Percentiles rank a stretch among this genome's conserved stretches.
phyloP scores from a whole-genome alignment of 1,139 yeast species.

The Yamadazyma dushanensis region DNA sequence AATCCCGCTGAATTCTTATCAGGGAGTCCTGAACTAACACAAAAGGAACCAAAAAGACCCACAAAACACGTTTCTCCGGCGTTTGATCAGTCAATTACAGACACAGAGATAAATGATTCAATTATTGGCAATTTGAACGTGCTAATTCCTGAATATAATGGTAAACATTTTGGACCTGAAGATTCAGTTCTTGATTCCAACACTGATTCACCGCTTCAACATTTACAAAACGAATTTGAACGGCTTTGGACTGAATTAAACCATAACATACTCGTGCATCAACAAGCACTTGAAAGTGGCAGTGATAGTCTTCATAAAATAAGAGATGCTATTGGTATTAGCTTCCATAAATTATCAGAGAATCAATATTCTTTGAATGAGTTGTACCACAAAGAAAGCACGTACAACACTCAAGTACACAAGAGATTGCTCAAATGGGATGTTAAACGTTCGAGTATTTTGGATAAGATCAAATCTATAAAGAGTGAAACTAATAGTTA shows the following conservation, averaged over 20 bases:
- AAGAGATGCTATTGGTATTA: constrained; percentile 27
- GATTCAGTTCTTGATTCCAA: background rate
- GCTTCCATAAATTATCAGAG: constrained; percentile 39
- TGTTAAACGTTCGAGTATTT: constrained; percentile 30
- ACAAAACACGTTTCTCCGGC: background rate
- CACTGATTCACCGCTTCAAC: constrained; percentile 26
- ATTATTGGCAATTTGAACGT: constrained; percentile 13
- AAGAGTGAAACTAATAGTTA: constrained; percentile 43
- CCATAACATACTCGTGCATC: constrained; percentile 25
- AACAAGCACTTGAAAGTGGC: constrained; percentile 28
- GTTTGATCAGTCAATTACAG: constrained; percentile 2
- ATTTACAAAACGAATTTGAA: constrained; percentile 23
- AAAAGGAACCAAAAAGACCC: background rate
- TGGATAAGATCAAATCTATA: constrained; percentile 39
- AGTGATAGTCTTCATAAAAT: constrained; percentile 28
- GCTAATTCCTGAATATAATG: background rate
- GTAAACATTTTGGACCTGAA: background rate
- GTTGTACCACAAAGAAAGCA: constrained; percentile 43
- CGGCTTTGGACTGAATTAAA: constrained; percentile 23
- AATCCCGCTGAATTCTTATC: constrained; percentile 33
- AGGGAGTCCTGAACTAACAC: constrained; percentile 15
- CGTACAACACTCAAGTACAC: constrained; percentile 28
- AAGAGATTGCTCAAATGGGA: constrained; percentile 49
- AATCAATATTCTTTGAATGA: constrained; percentile 50
- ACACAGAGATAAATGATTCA: constrained; percentile 9